Evolutionary conservation across 495 filamentous ascomycete genomes (phyloP), one percentile per base, ranked within the genome.

Genomic region (Annulohypoxylon maeteangense): DNA sequence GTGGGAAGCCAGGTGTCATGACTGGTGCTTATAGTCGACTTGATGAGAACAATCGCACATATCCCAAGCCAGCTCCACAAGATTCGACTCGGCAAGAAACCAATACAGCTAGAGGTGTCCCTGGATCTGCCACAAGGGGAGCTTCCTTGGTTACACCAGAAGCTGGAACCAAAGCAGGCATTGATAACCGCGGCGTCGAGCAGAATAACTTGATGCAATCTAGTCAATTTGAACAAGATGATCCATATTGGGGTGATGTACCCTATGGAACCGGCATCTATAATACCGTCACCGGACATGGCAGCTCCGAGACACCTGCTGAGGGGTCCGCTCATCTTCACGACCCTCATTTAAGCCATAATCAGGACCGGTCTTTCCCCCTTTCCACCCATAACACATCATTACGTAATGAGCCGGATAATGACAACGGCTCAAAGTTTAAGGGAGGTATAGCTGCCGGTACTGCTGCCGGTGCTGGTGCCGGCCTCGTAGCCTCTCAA

Each of bases 211-310:
- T 75, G 1, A 67, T 50, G 10, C 59, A 69, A 29, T 61, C 59
- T 4, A 60, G 59, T n/a, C 29, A 65, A 3, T 25, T 67, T 14
- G 47, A 54, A 0, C 40, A 75, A 18, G n/a, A 47, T 0, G 72
- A 75, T 7, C 78, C 80, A 0, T 82, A 83, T 64, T 82, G 81
- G 81, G 81, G 81, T 25, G 63, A 72, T 31, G 71, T 81, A 25
- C 79, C 81, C 56, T 74, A 76, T 53, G 76, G 77, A 2, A 48
- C 65, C 10, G 70, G 74, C 4, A 71, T 82, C n/a, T 82, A 83
- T 32, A 83, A 83, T 63, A 76, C 76, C 0, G 80, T 83, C 10
- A 74, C 73, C 3, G 81, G 81, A 14, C 81, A 83, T 34, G 81
- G 81, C 4, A 83, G 81, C 59, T 42, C 79, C 47, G 70, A 74